These are phyloP conservation scores for Platismatia glauca DNA, from an alignment of 495 filamentous ascomycete species.

Conservation along the genomic window DNA sequence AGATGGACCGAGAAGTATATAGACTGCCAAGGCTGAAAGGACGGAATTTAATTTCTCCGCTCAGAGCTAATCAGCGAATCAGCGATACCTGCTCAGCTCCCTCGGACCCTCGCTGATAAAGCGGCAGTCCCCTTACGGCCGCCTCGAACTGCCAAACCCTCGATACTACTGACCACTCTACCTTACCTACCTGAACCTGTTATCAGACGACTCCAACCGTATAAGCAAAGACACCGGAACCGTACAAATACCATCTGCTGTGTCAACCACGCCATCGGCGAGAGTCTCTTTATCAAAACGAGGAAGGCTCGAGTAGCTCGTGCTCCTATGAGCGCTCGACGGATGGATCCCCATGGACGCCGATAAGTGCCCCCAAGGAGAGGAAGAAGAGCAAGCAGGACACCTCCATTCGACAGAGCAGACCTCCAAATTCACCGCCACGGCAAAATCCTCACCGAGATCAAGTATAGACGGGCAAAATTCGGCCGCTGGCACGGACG, in stretches of 20 bases:
- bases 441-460: not conserved
- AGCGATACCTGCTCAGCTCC: too few relatives aligned
- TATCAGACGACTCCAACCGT: not conserved
- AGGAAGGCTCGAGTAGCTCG: not conserved
- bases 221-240: not conserved
- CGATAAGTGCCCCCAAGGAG: not conserved
- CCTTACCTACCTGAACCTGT: too few relatives aligned
- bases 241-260: not conserved
- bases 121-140: too few relatives aligned
- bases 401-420: not conserved
- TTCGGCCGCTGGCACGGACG: constrained; percentile 7
- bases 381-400: constrained; percentile 1
- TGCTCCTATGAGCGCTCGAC: constrained; percentile 12
- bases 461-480: constrained; percentile 14
- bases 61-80: too few relatives aligned
- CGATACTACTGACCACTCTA: too few relatives aligned
- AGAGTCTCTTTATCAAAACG: not conserved
- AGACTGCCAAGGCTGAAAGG: too few relatives aligned
- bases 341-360: constrained; percentile 15
- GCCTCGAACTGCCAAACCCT: too few relatives aligned
- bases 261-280: not conserved
- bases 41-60: too few relatives aligned
- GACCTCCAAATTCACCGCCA: not conserved
- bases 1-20: too few relatives aligned
- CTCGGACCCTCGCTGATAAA: too few relatives aligned